Base-by-base conservation (phyloP, 257 asterid genomes). In the Salvia rosmarinus region DNA sequence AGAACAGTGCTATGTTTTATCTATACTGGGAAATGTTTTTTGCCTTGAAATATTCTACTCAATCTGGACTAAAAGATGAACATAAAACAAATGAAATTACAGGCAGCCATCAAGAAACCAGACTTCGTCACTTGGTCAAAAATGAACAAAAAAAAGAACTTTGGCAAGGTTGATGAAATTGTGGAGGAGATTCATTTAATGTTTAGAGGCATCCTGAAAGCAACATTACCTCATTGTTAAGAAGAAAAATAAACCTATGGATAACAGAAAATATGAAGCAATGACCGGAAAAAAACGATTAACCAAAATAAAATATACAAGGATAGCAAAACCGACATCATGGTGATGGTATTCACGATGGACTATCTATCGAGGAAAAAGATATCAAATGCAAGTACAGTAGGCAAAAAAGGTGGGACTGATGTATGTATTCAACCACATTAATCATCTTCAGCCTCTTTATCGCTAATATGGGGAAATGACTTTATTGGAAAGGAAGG, bases 401-500 rank as follows among this genome's bases (percentile, higher is more conserved):
- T 77, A 68, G 74, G 59, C 74, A 64, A 69, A 76, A 68, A 70
- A 68, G n/a, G 77, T 70, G 72, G 68, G 72, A 16, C 44, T 75
- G 79, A 74, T 71, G 74, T 78, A 68, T 70, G 80, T 79, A 75
- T 80, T 79, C 82, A 78, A 72, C 84, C 54, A 72, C 59, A 72
- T 63, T 78, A 77, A 81, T 80, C 84, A 82, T 78, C 72, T 79
- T 58, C 67, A 34, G 16, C 42, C 74, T 40, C 54, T 61, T 69
- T 74, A 66, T 70, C 73, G 25, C 74, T 75, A 52, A 72, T 72
- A 76, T 58, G 68, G n/a, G n/a, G n/a, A n/a, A n/a, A n/a, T n/a
- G n/a, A n/a, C n/a, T n/a, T n/a, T n/a, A n/a, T n/a, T n/a, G n/a
- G n/a, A n/a, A n/a, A n/a, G n/a, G n/a, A n/a, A 60, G 67, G n/a